Percentiles rank a stretch among this genome's conserved stretches.
Evolutionary conservation across 306 rosid genomes (phyloP).

Genomic region (Vigna mungo): DNA sequence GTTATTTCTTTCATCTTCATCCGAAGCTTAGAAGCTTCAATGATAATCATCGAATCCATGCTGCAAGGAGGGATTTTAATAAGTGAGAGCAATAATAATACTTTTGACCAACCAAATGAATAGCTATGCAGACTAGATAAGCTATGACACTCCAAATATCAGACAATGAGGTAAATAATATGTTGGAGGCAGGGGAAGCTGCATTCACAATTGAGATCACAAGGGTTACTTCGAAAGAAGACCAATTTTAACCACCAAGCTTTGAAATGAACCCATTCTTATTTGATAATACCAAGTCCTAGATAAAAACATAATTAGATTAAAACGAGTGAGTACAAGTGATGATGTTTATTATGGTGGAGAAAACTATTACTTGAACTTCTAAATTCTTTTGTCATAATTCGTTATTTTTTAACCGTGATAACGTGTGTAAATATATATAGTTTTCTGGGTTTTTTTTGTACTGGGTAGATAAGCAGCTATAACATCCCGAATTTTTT

Average conservation of each 20-base stretch:
- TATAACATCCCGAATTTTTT: too few species aligned
- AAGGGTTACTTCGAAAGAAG: not conserved
- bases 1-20: slow-evolving; percentile 74
- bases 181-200: not conserved
- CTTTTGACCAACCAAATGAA: slow-evolving; percentile 22
- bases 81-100: slow-evolving; percentile 4
- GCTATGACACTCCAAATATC: slow-evolving; percentile 1
- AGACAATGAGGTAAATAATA: slow-evolving; percentile 1
- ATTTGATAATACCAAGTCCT: slow-evolving; percentile 11
- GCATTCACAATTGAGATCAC: not conserved
- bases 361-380: too few species aligned
- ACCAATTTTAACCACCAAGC: slow-evolving; percentile 5
- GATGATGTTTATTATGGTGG: too few species aligned
- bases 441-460: too few species aligned
- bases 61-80: slow-evolving; percentile 49
- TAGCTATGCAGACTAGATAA: not conserved
- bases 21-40: slow-evolving; percentile 63
- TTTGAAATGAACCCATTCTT: not conserved
- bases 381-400: too few species aligned
- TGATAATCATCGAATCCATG: slow-evolving; percentile 69
- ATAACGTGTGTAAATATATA: too few species aligned
- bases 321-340: too few species aligned
- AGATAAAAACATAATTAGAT: too few species aligned
- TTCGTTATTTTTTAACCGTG: too few species aligned
- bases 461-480: too few species aligned